Conservation (phyloP, 257 asterid species). For the Solanum bukasovii region DNA sequence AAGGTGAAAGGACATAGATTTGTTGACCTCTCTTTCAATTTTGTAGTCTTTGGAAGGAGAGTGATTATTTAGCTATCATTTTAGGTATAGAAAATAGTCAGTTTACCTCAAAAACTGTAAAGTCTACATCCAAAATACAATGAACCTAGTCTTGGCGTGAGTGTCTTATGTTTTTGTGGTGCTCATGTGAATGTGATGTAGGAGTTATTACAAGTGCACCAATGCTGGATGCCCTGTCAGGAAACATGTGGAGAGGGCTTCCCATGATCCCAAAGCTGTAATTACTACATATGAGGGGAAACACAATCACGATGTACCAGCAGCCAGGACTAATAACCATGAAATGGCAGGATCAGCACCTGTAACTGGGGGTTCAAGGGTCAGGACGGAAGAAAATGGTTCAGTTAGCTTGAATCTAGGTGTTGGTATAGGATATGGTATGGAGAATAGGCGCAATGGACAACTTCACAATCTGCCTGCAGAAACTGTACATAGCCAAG, state of each 20-base stretch:
- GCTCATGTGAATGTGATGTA: constrained; percentile 17
- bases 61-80: background rate
- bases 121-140: background rate
- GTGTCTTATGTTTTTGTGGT: background rate
- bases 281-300: constrained; percentile 95
- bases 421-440: constrained; percentile 48
- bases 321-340: constrained; percentile 58
- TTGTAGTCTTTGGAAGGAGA: background rate
- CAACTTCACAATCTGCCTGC: constrained; percentile 21
- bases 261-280: constrained; percentile 93
- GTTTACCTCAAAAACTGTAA: background rate
- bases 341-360: constrained; percentile 39
- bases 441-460: constrained; percentile 25
- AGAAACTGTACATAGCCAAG: constrained; percentile 19
- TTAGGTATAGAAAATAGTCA: background rate
- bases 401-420: constrained; percentile 79
- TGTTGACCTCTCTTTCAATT: background rate
- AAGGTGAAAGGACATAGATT: background rate
- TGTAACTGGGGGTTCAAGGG: constrained; percentile 25
- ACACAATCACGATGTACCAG: constrained; percentile 89
- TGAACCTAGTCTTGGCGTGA: background rate
- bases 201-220: constrained; percentile 98
- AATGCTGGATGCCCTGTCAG: constrained; percentile 85
- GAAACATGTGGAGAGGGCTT: constrained; percentile 96
- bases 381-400: constrained; percentile 42